Evolutionary conservation across 352 stramenopile genomes (phyloP), one percentile per base, ranked within the genome.

Genomic region (Globisporangium sylvaticum): DNA sequence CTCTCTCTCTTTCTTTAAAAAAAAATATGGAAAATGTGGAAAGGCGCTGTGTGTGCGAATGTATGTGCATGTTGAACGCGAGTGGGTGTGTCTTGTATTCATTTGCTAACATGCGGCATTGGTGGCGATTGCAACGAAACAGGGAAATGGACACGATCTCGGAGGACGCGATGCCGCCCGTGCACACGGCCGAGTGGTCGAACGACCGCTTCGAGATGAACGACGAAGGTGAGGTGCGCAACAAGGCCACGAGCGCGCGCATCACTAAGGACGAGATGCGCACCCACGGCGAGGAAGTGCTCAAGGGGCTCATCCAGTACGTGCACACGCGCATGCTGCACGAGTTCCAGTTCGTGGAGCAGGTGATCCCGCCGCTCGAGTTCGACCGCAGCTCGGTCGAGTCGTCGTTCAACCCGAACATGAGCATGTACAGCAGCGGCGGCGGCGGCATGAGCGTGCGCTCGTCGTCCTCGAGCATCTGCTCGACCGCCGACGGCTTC

Each of bases 131-230:
- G 15, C 39, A 48, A 20, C 7, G 5, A 15, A 20, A 55, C 60
- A 83, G 78, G 78, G 82, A 90, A 63, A 92, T 92, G 84, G 84
- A 83, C n/a, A 90, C 84, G 29, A 92, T 92, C 67, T 83, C 79
- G 1, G 84, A 92, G 58, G 79, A 89, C 66, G 73, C 80, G 42
- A 76, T 85, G 73, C 74, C 81, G 24, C 67, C 72, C 0, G 71
- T 66, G 14, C 76, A 80, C 62, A 81, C 71, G n/a, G 69, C 80
- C 1, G 72, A 75, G 14, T 92, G 84, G 84, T 66, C 73, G 20
- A 83, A 92, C 64, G 72, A 83, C 27, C 67, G 62, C 6, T 93
- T 91, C 62, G 70, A 84, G 39, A 72, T 93, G 24, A 88, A 83
- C 5, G 77, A 83, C 18, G 63, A 66, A 0, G 85, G 85, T 24